Evolutionary conservation across 2,329 filamentous ascomycete species (phyloP), one percentile per base, ranked within the genome.

Genomic region (Aureobasidium namibiae): DNA sequence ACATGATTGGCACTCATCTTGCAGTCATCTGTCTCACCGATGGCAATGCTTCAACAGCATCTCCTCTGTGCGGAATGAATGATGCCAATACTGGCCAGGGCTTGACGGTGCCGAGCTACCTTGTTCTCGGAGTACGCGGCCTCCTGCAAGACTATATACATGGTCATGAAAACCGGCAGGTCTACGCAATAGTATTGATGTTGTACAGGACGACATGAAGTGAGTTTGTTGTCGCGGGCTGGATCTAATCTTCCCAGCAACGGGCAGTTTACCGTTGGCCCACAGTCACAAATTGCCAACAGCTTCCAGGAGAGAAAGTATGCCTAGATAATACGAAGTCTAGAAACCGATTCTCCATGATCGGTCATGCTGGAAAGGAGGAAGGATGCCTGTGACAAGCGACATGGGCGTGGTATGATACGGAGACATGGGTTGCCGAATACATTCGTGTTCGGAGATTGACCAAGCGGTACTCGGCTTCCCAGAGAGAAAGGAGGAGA

Each of bases 361-460:
- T 56, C 52, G 45, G 52, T 8, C 16, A 24, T 56, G 39, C 45
- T 56, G 26, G 31, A 56, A 45, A 44, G 52, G 39, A 56, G 26
- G 23, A 39, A 23, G 50, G 34, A 33, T 31, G n/a, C 9, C 6
- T 33, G 16, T 33, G 13, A 21, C 34, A 52, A n/a, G 34, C 48
- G 34, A 29, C 6, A 44, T 24, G 18, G 18, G 41, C n/a, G 23
- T 24, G 41, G 26, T 13, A 4, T n/a, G 14, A 48, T 10, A 23
- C 18, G 39, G 18, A 46, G 9, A 49, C 10, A 49, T 49, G 29
- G 18, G 34, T 52, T 49, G 39, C 9, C 7, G 38, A n/a, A 16
- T 21, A 14, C 31, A 11, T 42, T 54, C 50, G 50, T 54, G 50
- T 54, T 54, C 50, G 50, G 50, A 54, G 18, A 54, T 54, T 39